These are phyloP conservation scores for Sabuloglossum arenarium DNA, from an alignment of 495 filamentous ascomycete genomes.

Conservation along the genomic window DNA sequence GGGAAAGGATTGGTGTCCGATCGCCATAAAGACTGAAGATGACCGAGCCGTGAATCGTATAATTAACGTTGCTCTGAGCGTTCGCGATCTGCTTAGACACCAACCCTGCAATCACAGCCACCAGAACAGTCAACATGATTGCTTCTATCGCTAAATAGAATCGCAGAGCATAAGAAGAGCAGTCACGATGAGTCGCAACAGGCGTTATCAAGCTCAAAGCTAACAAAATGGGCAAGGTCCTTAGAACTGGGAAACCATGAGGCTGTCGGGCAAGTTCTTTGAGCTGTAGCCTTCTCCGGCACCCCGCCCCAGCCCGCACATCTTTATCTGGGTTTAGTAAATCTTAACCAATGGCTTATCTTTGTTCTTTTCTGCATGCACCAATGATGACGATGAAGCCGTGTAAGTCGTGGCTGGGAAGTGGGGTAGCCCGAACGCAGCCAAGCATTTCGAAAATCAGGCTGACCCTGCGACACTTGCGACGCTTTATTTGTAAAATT, in stretches of 20 bases:
- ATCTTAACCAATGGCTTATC: neutral
- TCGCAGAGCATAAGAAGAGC: neutral
- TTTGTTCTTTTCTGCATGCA: neutral
- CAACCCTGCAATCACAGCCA: neutral
- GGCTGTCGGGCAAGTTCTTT: neutral
- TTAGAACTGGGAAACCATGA: neutral
- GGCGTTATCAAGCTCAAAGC: too few relatives aligned
- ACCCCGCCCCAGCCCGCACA: neutral
- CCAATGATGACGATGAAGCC: neutral
- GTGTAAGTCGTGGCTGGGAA: too few relatives aligned
- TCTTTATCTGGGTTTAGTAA: neutral
- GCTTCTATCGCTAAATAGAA: neutral
- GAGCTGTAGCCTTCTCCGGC: neutral
- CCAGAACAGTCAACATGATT: neutral
- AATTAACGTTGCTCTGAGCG: neutral
- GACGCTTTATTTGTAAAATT: too few relatives aligned
- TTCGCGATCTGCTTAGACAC: neutral
- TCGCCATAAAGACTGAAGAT: constrained; percentile 59
- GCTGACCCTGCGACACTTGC: too few relatives aligned
- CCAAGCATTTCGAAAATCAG: too few relatives aligned
- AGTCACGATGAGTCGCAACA: neutral
- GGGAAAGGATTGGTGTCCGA: constrained; percentile 36
- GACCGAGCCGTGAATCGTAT: constrained; percentile 23
- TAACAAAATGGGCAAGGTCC: neutral
- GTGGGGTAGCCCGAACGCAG: too few relatives aligned